Conservation (phyloP, 2,329 filamentous ascomycete genomes). For the Blastomyces percursus region DNA sequence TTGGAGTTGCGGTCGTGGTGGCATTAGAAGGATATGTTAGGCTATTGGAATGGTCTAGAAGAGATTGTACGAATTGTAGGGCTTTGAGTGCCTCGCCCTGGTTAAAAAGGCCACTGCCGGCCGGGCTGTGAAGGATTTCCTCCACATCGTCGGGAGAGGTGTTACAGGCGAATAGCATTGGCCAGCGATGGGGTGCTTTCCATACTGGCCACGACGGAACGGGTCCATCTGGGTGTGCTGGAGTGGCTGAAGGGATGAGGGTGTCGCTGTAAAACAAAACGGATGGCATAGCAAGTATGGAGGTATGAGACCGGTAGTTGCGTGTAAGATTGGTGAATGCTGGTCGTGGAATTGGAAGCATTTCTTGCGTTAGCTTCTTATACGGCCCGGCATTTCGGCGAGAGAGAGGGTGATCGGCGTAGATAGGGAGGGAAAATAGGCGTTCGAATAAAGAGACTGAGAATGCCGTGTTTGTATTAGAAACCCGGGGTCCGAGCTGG, state of each 20-base stretch:
- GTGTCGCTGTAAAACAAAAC: slow-evolving; percentile 37
- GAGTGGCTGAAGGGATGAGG: slow-evolving; percentile 30
- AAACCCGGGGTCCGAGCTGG: slow-evolving; percentile 34
- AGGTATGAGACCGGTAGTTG: slow-evolving; percentile 39
- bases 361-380: slow-evolving; percentile 16
- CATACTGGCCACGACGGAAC: slow-evolving; percentile 26
- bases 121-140: slow-evolving; percentile 20
- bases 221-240: slow-evolving; percentile 6
- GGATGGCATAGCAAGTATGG: slow-evolving; percentile 34
- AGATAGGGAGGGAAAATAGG: slow-evolving; percentile 29
- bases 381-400: slow-evolving; percentile 18
- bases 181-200: slow-evolving; percentile 29
- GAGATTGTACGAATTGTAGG: slow-evolving; percentile 10
- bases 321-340: slow-evolving; percentile 36
- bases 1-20: not conserved
- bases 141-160: slow-evolving; percentile 31
- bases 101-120: slow-evolving; percentile 16
- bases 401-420: slow-evolving; percentile 32
- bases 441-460: slow-evolving; percentile 34
- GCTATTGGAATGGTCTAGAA: slow-evolving; percentile 21
- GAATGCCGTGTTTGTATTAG: slow-evolving; percentile 25
- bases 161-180: slow-evolving; percentile 34
- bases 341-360: slow-evolving; percentile 34
- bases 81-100: slow-evolving; percentile 14
- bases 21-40: slow-evolving; percentile 20